Percentiles rank a stretch among this genome's conserved stretches.
Evolutionary conservation across 306 rosid species (phyloP).

Genomic region (Hylodesmum podocarpum): DNA sequence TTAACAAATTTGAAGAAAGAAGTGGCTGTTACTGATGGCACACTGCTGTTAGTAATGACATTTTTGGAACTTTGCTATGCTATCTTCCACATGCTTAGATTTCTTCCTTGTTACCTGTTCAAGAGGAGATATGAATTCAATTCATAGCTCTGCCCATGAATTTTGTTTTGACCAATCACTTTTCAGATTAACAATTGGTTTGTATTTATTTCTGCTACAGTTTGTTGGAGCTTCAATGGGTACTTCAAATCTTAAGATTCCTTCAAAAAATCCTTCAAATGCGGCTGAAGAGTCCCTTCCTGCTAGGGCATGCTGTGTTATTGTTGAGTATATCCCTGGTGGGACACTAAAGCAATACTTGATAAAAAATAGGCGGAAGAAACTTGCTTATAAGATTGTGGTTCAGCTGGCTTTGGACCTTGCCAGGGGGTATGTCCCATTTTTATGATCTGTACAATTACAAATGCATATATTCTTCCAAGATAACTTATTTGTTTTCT

Average conservation of each 20-base stretch:
- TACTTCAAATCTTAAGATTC: slow-evolving; percentile 77
- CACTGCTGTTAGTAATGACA: not conserved
- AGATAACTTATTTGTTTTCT: not conserved
- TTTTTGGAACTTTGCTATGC: not conserved
- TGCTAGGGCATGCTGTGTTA: slow-evolving; percentile 79
- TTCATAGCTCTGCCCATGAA: not conserved
- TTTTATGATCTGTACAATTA: not conserved
- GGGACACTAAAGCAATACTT: slow-evolving; percentile 80
- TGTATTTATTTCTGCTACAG: slow-evolving; percentile 42
- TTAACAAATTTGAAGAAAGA: not conserved
- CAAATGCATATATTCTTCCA: not conserved
- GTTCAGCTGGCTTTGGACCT: slow-evolving; percentile 89
- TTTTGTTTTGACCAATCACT: not conserved
- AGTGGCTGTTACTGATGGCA: not conserved
- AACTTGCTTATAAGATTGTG: slow-evolving; percentile 71
- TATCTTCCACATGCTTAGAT: not conserved
- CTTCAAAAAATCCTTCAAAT: slow-evolving; percentile 41
- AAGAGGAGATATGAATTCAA: not conserved
- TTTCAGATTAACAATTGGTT: slow-evolving; percentile 8
- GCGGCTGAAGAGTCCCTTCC: slow-evolving; percentile 48
- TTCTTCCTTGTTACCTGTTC: not conserved
- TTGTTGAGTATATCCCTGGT: slow-evolving; percentile 85
- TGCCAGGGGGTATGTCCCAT: slow-evolving; percentile 66
- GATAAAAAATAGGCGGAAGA: slow-evolving; percentile 61
- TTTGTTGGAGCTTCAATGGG: slow-evolving; percentile 96